Percentiles rank a stretch among this genome's conserved stretches.
phyloP scores from a whole-genome alignment of 345 rosid species.

The Physaria fendleri region DNA sequence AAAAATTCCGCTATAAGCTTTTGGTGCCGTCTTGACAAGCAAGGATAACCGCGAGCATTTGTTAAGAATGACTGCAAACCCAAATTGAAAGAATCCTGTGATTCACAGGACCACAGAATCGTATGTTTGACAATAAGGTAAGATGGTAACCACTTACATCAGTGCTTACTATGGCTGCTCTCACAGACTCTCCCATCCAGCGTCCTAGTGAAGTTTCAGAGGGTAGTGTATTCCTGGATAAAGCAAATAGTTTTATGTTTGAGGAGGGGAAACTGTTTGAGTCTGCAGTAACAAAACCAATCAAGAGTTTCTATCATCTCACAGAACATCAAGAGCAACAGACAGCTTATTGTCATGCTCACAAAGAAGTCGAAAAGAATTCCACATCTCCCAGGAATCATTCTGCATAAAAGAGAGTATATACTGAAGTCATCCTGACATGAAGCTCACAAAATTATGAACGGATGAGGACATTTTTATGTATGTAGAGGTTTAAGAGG shows the following conservation, averaged over 20 bases:
- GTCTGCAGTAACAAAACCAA: background rate
- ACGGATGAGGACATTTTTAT: too few relatives aligned
- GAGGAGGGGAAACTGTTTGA: background rate
- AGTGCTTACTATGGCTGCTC: slow-evolving; percentile 59
- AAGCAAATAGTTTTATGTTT: background rate
- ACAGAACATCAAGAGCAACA: slow-evolving; percentile 69
- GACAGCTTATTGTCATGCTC: slow-evolving; percentile 67
- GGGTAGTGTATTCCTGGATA: slow-evolving; percentile 32
- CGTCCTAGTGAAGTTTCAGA: slow-evolving; percentile 55
- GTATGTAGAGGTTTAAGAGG: too few relatives aligned
- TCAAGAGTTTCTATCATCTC: slow-evolving; percentile 29
- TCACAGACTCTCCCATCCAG: slow-evolving; percentile 85
- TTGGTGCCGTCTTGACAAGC: slow-evolving; percentile 60
- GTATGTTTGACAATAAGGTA: too few relatives aligned
- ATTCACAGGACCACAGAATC: too few relatives aligned
- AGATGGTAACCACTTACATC: too few relatives aligned
- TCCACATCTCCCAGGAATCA: slow-evolving; percentile 89
- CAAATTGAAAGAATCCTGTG: background rate
- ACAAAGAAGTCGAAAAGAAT: slow-evolving; percentile 72
- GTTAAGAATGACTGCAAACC: slow-evolving; percentile 54
- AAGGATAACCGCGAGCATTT: slow-evolving; percentile 21
- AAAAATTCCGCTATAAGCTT: slow-evolving; percentile 52
- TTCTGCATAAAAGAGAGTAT: slow-evolving; percentile 29
- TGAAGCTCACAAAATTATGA: too few relatives aligned
- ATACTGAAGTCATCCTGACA: too few relatives aligned